phyloP scores from a whole-genome alignment of 768 basidiomycete genomes.

The Neoboletus brunneissimus region DNA sequence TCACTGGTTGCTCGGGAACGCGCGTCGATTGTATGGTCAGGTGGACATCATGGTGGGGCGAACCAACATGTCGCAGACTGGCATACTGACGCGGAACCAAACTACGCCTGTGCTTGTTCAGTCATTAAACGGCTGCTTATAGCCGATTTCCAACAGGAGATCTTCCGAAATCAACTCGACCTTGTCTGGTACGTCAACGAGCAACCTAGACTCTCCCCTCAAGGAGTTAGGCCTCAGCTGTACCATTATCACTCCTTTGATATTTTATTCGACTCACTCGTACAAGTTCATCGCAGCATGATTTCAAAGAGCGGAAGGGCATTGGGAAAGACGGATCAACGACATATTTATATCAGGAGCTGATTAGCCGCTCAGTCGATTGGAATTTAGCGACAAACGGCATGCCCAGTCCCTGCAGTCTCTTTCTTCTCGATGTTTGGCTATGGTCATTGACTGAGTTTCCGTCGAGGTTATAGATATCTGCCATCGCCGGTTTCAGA shows the following conservation, averaged over 20 bases:
- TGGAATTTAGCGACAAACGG: conserved; percentile 44
- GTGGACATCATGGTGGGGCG: neutral
- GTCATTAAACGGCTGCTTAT: neutral
- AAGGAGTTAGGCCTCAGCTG: neutral
- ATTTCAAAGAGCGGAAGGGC: neutral
- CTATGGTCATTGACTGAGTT: conserved; percentile 12
- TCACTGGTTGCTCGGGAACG: conserved; percentile 12
- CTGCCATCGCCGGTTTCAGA: conserved; percentile 33
- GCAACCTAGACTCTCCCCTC: neutral
- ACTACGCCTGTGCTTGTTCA: neutral
- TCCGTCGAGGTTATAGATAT: conserved; percentile 23
- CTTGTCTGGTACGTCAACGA: conserved; percentile 2
- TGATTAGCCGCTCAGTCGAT: conserved; percentile 69
- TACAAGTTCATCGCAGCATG: neutral
- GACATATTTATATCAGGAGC: conserved; percentile 47
- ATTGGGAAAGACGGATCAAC: neutral
- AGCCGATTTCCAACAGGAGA: neutral
- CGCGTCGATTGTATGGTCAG: neutral
- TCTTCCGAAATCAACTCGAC: conserved; percentile 5
- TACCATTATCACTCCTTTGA: neutral
- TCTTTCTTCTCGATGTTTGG: conserved; percentile 49
- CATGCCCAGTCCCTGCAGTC: conserved; percentile 65
- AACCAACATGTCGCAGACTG: neutral
- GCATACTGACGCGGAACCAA: neutral
- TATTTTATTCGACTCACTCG: neutral